Conservation (phyloP, 495 filamentous ascomycete species). For the Tricharina praecox region DNA sequence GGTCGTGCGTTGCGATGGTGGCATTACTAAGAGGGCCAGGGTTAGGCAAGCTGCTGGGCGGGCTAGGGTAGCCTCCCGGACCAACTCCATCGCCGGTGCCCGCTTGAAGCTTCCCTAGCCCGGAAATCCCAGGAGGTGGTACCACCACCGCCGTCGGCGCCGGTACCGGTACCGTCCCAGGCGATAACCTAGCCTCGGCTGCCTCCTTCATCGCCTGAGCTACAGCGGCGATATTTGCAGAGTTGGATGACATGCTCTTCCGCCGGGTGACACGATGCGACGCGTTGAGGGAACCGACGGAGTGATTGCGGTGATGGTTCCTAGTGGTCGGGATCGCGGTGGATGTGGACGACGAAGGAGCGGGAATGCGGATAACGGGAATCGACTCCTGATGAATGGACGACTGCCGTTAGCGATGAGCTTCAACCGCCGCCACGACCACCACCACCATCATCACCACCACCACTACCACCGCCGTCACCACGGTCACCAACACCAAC, state of each 20-base stretch:
- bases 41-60: slow-evolving; percentile 23
- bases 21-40: slow-evolving; percentile 10
- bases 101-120: slow-evolving; percentile 10
- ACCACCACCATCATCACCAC: too few relatives aligned
- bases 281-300: slow-evolving; percentile 59
- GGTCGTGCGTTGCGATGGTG: slow-evolving; percentile 27
- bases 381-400: slow-evolving; percentile 23
- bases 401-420: slow-evolving; percentile 7
- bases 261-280: slow-evolving; percentile 76
- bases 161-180: slow-evolving; percentile 16
- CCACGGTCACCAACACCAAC: too few relatives aligned
- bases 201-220: slow-evolving; percentile 57
- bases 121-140: slow-evolving; percentile 8
- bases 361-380: slow-evolving; percentile 12
- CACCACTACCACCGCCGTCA: too few relatives aligned
- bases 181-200: slow-evolving; percentile 23
- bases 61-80: slow-evolving; percentile 21
- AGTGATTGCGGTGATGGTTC: slow-evolving; percentile 27
- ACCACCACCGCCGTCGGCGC: slow-evolving; percentile 5
- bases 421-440: background rate
- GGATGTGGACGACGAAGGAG: slow-evolving; percentile 7
- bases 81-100: slow-evolving; percentile 4
- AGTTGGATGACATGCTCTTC: slow-evolving; percentile 72
- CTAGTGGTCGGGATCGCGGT: slow-evolving; percentile 15
- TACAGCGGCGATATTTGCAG: slow-evolving; percentile 56